A percentile compares a stretch with the other conserved stretches of the same genome.
Evolutionary conservation across 208 protist genomes (phyloP).

Genomic region (Acanthamoeba divionensis): DNA sequence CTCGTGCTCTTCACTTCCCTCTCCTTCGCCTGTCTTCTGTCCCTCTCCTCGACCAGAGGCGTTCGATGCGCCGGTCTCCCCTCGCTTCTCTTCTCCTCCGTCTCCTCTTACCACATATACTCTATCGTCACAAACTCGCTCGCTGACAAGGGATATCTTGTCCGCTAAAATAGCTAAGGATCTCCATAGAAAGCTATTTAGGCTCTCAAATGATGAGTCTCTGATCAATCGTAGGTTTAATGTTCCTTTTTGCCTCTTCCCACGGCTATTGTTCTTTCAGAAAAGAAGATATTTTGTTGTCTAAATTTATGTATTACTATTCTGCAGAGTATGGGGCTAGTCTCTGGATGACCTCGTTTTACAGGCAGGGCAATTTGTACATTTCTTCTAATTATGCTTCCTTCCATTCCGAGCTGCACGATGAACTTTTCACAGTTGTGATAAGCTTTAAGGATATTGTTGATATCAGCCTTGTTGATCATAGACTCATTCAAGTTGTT

Average conservation of each 20-base stretch:
- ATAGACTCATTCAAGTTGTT: not conserved
- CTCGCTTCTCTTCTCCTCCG: constrained; percentile 16
- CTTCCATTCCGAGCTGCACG: not conserved
- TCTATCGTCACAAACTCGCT: not conserved
- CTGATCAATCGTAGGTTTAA: constrained; percentile 1
- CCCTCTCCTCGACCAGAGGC: not conserved
- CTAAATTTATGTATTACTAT: not conserved
- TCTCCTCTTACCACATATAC: constrained; percentile 13
- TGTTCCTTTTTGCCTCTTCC: not conserved
- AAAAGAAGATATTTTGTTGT: not conserved
- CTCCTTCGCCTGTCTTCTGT: not conserved
- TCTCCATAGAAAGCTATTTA: constrained; percentile 29
- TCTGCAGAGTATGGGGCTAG: constrained; percentile 30
- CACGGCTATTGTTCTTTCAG: not conserved
- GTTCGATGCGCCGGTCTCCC: not conserved
- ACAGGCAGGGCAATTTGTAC: not conserved
- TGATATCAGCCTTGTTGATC: not conserved
- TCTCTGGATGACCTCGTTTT: not conserved
- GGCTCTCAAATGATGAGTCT: constrained; percentile 12
- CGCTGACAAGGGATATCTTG: constrained; percentile 20
- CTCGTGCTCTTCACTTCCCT: not conserved
- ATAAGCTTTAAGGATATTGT: not conserved
- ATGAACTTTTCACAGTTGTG: not conserved
- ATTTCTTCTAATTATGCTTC: not conserved
- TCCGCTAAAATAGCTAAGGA: not conserved